Conservation (phyloP, 441 rosid genomes). For the Gossypium laxum region DNA sequence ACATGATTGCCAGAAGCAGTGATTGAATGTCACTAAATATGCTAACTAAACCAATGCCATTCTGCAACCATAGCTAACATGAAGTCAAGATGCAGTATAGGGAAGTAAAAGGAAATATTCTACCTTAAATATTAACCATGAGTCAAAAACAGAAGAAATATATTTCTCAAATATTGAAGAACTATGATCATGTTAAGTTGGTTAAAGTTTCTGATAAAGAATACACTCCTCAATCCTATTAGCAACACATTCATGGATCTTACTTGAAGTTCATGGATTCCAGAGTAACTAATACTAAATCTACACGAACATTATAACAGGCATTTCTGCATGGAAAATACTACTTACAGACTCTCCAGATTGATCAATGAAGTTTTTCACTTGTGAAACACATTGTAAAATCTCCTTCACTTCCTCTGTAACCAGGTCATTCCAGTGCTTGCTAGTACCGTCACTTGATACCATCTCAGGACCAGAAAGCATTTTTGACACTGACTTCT, state of each 20-base stretch:
- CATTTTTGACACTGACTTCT: constrained; percentile 27
- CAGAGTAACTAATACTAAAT: neutral
- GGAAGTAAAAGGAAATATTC: neutral
- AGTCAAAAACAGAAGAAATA: neutral
- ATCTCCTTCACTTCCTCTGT: constrained; percentile 74
- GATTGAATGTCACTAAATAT: constrained; percentile 56
- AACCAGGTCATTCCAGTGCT: constrained; percentile 51
- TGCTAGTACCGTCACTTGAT: constrained; percentile 35
- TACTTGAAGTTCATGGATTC: neutral
- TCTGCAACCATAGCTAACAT: constrained; percentile 44
- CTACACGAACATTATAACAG: constrained; percentile 11
- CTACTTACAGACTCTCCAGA: constrained; percentile 59
- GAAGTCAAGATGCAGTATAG: constrained; percentile 7
- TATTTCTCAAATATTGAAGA: neutral
- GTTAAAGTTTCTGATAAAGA: neutral
- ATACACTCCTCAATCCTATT: neutral
- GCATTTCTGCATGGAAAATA: constrained; percentile 13
- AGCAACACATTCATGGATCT: constrained; percentile 1
- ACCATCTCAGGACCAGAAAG: constrained; percentile 29
- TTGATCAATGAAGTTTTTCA: constrained; percentile 51
- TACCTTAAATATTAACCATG: neutral
- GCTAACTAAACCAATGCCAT: constrained; percentile 30
- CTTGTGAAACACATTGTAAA: constrained; percentile 47
- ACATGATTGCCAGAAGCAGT: constrained; percentile 75
- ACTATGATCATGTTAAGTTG: neutral